Evolutionary conservation across 768 basidiomycete genomes (phyloP).

Genomic region (Punctularia strigosozonata): DNA sequence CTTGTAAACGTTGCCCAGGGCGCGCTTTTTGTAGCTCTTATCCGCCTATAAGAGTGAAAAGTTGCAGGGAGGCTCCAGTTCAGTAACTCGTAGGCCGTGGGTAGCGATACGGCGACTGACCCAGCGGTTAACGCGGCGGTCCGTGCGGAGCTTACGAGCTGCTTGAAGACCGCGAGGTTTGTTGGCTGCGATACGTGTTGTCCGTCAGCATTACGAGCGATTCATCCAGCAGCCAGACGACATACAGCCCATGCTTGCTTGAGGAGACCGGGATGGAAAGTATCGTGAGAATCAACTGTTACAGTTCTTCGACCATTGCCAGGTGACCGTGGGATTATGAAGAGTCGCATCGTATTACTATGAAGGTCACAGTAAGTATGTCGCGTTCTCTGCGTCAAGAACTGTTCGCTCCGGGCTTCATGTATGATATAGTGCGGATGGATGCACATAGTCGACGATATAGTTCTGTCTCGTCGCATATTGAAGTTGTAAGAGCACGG

Average conservation of each 20-base stretch:
- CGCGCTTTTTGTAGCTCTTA: slow-evolving; percentile 98
- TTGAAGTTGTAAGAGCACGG: too few species aligned
- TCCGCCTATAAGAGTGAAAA: slow-evolving; percentile 57
- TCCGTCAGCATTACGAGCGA: slow-evolving; percentile 4
- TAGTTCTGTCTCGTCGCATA: too few species aligned
- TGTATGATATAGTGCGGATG: too few species aligned
- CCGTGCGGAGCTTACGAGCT: slow-evolving; percentile 93
- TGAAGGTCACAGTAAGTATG: not conserved
- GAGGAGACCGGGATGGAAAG: slow-evolving; percentile 40
- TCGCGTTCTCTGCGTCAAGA: too few species aligned
- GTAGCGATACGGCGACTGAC: slow-evolving; percentile 30
- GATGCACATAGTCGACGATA: too few species aligned
- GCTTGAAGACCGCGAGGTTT: slow-evolving; percentile 99
- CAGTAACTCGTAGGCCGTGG: too few species aligned
- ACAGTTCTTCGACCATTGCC: slow-evolving; percentile 26
- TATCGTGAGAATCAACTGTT: slow-evolving; percentile 19
- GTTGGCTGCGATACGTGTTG: slow-evolving; percentile 48
- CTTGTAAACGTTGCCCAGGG: slow-evolving; percentile 98
- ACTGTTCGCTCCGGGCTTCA: too few species aligned
- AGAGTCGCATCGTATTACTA: not conserved
- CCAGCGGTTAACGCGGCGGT: slow-evolving; percentile 96
- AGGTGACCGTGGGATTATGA: not conserved
- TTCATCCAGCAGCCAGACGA: slow-evolving; percentile 16
- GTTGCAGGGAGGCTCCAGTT: not conserved
- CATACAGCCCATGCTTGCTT: slow-evolving; percentile 74